A percentile compares a stretch with the other conserved stretches of the same genome.
These are phyloP conservation scores for Pythium plurisporium DNA, from an alignment of 352 stramenopile species.

Conservation along the genomic window DNA sequence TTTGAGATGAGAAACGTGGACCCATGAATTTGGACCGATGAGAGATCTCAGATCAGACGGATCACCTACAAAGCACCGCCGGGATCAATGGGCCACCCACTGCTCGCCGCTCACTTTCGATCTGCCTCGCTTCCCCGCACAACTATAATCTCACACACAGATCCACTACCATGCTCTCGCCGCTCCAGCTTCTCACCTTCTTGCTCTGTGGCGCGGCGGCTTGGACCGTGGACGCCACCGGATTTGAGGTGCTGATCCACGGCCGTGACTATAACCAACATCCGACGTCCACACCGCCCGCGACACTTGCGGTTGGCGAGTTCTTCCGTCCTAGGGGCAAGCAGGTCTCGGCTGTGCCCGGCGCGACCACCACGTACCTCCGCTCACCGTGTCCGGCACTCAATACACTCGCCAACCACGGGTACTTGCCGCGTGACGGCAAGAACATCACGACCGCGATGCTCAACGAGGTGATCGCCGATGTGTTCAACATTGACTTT, in stretches of 20 bases:
- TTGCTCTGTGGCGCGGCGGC: not conserved
- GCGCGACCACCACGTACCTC: constrained; percentile 2
- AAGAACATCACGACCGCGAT: not conserved
- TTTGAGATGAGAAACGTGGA: too few species aligned
- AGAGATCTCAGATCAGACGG: too few species aligned
- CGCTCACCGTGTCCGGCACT: constrained; percentile 51
- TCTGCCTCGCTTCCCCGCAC: not conserved
- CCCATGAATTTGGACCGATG: too few species aligned
- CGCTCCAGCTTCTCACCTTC: not conserved
- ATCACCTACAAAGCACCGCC: too few species aligned
- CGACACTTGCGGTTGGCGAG: not conserved
- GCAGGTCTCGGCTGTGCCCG: not conserved
- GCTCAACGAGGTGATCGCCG: constrained; percentile 9
- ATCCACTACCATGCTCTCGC: not conserved
- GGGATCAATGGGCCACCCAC: too few species aligned
- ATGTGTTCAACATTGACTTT: constrained; percentile 20
- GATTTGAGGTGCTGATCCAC: not conserved
- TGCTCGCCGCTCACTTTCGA: not conserved
- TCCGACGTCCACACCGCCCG: not conserved
- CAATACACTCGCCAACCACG: constrained; percentile 68
- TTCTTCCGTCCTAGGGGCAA: constrained; percentile 6
- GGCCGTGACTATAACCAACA: not conserved
- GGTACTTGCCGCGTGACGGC: constrained; percentile 29
- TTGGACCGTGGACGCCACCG: not conserved
- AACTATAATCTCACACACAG: too few species aligned